Evolutionary conservation across 306 rosid genomes (phyloP), one percentile per base, ranked within the genome.

Genomic region (Lathyrus sativus): DNA sequence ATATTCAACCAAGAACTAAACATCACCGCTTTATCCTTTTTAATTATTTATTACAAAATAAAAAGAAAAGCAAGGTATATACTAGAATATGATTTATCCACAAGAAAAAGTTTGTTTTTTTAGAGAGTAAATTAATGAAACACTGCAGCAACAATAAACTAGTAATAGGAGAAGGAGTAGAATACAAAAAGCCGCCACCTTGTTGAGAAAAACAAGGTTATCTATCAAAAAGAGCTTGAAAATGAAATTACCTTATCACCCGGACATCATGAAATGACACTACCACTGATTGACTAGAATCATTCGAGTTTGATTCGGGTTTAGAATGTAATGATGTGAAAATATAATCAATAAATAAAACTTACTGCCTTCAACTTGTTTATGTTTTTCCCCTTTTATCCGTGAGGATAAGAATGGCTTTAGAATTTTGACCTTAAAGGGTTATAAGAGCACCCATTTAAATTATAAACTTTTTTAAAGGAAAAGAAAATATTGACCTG

Each of bases 381-480:
- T 38, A 57, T 57, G 61, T 5, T 55, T 57, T 69, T 65, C 2
- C 43, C 62, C 46, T 39, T 76, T 71, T 71, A 35, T 45, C 62
- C 54, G 11, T 15, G 46, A 42, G 63, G 57, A 22, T 17, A 60
- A 42, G 8, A 62, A 4, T 64, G 45, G 15, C 5, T 61, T 70
- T 65, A 43, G 38, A 80, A 56, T 28, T 45, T 70, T 71, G 78
- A 71, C 68, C 63, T 63, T 69, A 12, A 79, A 51, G 74, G 67
- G 72, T 55, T 46, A 18, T 38, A 49, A 15, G 56, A 43, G 41
- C 68, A 67, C 53, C 39, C 26, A 50, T 39, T 37, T 49, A 8
- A 14, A 41, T 70, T 2, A 3, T n/a, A 9, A n/a, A n/a, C 29
- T 2, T 56, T 29, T 28, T 11, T 18, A 11, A 38, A 14, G 6